A percentile compares a stretch with the other conserved stretches of the same genome.
These are phyloP conservation scores for Forsythia viridissima DNA, from an alignment of 257 asterid genomes.

Conservation along the genomic window DNA sequence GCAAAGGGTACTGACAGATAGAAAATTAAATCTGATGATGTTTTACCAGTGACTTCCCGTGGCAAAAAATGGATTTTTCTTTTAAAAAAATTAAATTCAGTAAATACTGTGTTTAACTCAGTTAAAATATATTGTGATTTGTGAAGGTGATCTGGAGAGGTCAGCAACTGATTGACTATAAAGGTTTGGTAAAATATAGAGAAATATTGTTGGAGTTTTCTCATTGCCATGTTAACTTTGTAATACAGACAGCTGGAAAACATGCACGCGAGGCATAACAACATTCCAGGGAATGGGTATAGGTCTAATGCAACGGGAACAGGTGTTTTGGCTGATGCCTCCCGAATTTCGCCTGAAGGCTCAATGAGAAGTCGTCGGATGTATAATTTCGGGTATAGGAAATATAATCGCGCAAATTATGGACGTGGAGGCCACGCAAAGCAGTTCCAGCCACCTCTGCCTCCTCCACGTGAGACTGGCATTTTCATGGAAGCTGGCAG, in stretches of 20 bases:
- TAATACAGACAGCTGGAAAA: conserved; percentile 20
- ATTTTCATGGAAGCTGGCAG: conserved; percentile 87
- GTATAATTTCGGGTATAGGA: conserved; percentile 59
- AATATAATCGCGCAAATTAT: conserved; percentile 59
- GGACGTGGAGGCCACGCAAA: conserved; percentile 69
- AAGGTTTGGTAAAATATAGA: not conserved
- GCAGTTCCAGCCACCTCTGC: conserved; percentile 54
- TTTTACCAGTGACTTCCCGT: too few species aligned
- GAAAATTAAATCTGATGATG: too few species aligned
- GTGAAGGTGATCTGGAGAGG: not conserved
- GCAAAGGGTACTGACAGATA: too few species aligned
- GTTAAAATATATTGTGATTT: not conserved
- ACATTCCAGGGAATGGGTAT: conserved; percentile 72
- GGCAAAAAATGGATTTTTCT: too few species aligned
- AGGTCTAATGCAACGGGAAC: conserved; percentile 62
- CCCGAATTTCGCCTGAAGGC: conserved; percentile 71
- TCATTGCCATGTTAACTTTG: conserved; percentile 8
- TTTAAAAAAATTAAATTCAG: too few species aligned
- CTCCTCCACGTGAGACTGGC: conserved; percentile 51
- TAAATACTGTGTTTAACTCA: too few species aligned
- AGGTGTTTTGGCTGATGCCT: conserved; percentile 52
- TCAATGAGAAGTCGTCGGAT: conserved; percentile 61
- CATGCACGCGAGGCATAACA: conserved; percentile 75
- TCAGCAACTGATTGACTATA: not conserved
- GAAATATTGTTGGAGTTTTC: conserved; percentile 16